Conservation (phyloP, 768 basidiomycete species). For the Tephrocybe sp. region DNA sequence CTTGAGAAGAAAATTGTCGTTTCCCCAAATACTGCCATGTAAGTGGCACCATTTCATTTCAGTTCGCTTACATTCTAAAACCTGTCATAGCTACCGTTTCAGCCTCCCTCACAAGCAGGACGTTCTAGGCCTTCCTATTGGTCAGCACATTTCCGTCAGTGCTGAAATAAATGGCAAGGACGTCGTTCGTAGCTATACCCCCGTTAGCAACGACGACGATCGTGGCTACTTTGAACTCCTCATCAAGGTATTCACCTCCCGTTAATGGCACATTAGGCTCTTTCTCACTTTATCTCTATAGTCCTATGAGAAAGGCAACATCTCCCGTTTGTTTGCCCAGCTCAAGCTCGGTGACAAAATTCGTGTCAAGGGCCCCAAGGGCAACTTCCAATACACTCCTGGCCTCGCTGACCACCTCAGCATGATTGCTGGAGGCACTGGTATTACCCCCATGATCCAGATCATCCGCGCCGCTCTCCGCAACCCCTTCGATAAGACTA, state of each 20-base stretch:
- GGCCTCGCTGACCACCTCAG: slow-evolving; percentile 74
- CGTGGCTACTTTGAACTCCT: slow-evolving; percentile 93
- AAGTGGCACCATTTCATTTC: slow-evolving; percentile 22
- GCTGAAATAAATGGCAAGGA: slow-evolving; percentile 92
- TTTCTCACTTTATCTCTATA: slow-evolving; percentile 25
- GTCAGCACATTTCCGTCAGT: slow-evolving; percentile 91
- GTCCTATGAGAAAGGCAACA: slow-evolving; percentile 98
- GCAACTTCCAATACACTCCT: slow-evolving; percentile 84
- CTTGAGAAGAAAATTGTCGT: slow-evolving; percentile 78
- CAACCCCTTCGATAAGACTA: slow-evolving; percentile 83
- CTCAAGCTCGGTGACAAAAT: slow-evolving; percentile 88
- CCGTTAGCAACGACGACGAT: slow-evolving; percentile 91
- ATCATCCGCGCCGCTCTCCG: slow-evolving; percentile 92
- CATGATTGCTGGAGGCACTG: slow-evolving; percentile 99
- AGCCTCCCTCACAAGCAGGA: slow-evolving; percentile 71
- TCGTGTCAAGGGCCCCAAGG: slow-evolving; percentile 94
- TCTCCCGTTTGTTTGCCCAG: slow-evolving; percentile 79
- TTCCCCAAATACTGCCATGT: slow-evolving; percentile 97
- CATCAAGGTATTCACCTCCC: slow-evolving; percentile 68
- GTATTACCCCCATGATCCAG: slow-evolving; percentile 99
- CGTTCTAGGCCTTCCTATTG: slow-evolving; percentile 89
- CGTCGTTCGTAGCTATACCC: slow-evolving; percentile 91
- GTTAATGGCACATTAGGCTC: neutral
- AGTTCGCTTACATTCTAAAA: neutral
- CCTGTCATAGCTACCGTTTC: slow-evolving; percentile 78